A percentile compares a stretch with the other conserved stretches of the same genome.
Evolutionary conservation across 2,329 filamentous ascomycete genomes (phyloP).

Genomic region (Tolypocladium inflatum): DNA sequence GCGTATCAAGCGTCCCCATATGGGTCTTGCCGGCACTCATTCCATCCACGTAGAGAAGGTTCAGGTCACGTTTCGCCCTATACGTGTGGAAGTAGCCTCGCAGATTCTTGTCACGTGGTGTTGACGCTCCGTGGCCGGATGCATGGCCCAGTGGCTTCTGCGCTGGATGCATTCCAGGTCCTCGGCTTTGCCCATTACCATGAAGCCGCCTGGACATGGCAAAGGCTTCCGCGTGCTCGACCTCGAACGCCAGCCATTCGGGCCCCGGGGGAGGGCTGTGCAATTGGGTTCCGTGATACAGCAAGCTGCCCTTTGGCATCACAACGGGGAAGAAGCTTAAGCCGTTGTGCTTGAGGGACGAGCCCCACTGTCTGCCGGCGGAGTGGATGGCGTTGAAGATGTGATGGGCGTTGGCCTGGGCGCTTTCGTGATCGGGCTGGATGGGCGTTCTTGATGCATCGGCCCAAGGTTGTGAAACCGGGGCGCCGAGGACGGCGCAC

Average conservation of each 20-base stretch:
- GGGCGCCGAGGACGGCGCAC: not conserved
- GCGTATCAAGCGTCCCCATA: slow-evolving; percentile 59
- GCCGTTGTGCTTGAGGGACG: slow-evolving; percentile 64
- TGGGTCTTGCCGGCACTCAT: slow-evolving; percentile 56
- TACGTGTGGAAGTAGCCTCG: slow-evolving; percentile 61
- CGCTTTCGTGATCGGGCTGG: slow-evolving; percentile 25
- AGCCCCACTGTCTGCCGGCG: slow-evolving; percentile 66
- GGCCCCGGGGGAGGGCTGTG: slow-evolving; percentile 37
- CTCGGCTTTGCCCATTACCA: not conserved
- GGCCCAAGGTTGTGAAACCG: not conserved
- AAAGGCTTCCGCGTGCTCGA: slow-evolving; percentile 63
- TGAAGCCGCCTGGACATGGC: slow-evolving; percentile 21
- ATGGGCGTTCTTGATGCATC: slow-evolving; percentile 10
- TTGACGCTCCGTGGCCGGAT: not conserved
- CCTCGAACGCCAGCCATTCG: slow-evolving; percentile 70
- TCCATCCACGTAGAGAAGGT: slow-evolving; percentile 60
- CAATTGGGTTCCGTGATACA: slow-evolving; percentile 55
- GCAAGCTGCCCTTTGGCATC: slow-evolving; percentile 52
- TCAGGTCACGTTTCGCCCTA: slow-evolving; percentile 43
- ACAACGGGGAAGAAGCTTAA: slow-evolving; percentile 60
- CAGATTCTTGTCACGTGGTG: not conserved
- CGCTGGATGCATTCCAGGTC: not conserved
- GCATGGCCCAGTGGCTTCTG: not conserved
- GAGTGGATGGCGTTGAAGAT: slow-evolving; percentile 68
- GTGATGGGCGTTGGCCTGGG: slow-evolving; percentile 44